phyloP scores from a whole-genome alignment of 352 stramenopile genomes.

The Thalassiosira mediterranea region DNA sequence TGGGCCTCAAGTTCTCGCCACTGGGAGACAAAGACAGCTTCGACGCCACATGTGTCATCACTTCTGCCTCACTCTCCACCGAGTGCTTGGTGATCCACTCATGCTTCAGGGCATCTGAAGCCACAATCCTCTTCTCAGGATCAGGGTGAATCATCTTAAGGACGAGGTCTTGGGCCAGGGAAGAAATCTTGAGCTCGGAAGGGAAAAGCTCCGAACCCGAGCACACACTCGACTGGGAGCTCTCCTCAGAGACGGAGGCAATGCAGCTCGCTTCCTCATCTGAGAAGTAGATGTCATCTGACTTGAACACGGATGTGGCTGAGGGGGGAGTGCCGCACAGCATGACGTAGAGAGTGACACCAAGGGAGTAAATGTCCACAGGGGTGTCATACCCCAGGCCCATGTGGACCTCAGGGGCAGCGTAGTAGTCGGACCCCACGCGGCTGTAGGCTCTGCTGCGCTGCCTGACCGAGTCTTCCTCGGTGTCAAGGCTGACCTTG shows the following conservation, averaged over 20 bases:
- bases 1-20: slow-evolving; percentile 10
- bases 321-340: slow-evolving; percentile 68
- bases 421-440: slow-evolving; percentile 74
- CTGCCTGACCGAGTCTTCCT: slow-evolving; percentile 35
- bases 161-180: slow-evolving; percentile 80
- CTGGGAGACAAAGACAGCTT: slow-evolving; percentile 16
- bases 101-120: slow-evolving; percentile 67
- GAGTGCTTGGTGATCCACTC: slow-evolving; percentile 67
- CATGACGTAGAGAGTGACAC: slow-evolving; percentile 83
- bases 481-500: slow-evolving; percentile 14
- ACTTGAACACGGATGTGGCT: slow-evolving; percentile 33
- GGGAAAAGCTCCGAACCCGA: slow-evolving; percentile 44
- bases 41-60: slow-evolving; percentile 12
- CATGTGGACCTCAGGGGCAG: slow-evolving; percentile 57
- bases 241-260: slow-evolving; percentile 65
- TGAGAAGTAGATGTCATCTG: slow-evolving; percentile 16
- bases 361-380: slow-evolving; percentile 82
- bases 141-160: slow-evolving; percentile 73
- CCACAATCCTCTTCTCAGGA: slow-evolving; percentile 65
- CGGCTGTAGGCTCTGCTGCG: slow-evolving; percentile 54
- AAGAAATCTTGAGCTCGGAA: slow-evolving; percentile 63
- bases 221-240: slow-evolving; percentile 13
- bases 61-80: slow-evolving; percentile 6
- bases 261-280: slow-evolving; percentile 46
- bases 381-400: slow-evolving; percentile 71